Evolutionary conservation across 208 protist genomes (phyloP), one percentile per base, ranked within the genome.

Genomic region (Lotmaria passim): DNA sequence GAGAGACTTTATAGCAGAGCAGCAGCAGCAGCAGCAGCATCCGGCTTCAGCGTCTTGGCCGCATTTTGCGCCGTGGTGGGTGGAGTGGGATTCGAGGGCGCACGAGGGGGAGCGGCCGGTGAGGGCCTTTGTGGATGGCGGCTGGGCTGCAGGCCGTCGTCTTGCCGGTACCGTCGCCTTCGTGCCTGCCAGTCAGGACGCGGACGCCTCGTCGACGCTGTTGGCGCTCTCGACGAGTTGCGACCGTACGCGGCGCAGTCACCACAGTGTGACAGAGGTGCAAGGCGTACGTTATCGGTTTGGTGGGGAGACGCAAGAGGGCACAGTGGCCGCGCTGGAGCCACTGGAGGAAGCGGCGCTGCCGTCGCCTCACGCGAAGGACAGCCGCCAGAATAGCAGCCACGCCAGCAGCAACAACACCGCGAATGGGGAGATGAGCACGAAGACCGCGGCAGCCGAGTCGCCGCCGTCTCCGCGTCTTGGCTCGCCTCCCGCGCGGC

Each of bases 231-330:
- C 36, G 36, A 48, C 65, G 17, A n/a, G n/a, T n/a, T n/a, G n/a
- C n/a, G n/a, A n/a, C n/a, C n/a, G n/a, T n/a, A n/a, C n/a, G n/a
- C n/a, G n/a, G n/a, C 53, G 85, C 50, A 84, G 79, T 30, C 79
- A 83, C 41, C 76, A 86, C 72, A 85, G 69, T 31, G 73, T 64
- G 47, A 88, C 73, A 19, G 23, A 64, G 17, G 69, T 85, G 17
- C 17, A 58, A 0, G 81, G 75, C 12, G 48, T 47, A 8, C 63
- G 78, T n/a, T 89, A 82, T 62, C 72, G 87, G 14, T 93, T 93
- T 62, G 88, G 88, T 15, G 88, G 88, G 0, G 76, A 90, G 53
- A 79, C 69, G 17, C 55, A 64, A 26, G 47, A 62, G 5, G 83
- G 81, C 23, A 85, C 72, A 14, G 75, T 83, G 24, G 66, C 79